Conservation (phyloP, 495 filamentous ascomycete genomes). For the Penicillium canescens region DNA sequence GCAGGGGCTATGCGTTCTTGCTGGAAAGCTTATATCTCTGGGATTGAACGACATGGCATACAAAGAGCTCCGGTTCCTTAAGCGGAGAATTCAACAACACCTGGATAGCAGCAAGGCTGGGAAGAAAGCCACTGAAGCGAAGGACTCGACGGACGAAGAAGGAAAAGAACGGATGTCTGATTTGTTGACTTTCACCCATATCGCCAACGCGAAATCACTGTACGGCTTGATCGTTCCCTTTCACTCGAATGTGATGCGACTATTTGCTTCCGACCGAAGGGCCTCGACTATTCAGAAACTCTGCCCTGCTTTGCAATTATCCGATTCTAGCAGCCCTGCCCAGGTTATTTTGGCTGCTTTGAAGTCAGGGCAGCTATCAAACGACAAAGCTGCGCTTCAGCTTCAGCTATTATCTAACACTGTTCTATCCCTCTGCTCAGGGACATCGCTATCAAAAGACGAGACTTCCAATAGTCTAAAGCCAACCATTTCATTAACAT, state of each 20-base stretch:
- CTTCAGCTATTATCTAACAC: conserved; percentile 69
- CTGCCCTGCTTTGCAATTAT: conserved; percentile 41
- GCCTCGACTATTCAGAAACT: conserved; percentile 53
- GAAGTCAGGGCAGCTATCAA: conserved; percentile 40
- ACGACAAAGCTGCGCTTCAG: conserved; percentile 65
- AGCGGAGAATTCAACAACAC: conserved; percentile 60
- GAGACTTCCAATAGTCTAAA: conserved; percentile 51
- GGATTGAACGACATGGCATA: conserved; percentile 73
- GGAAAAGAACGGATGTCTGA: conserved; percentile 56
- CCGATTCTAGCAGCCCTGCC: conserved; percentile 61
- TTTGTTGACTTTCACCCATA: conserved; percentile 59
- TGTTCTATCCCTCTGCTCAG: conserved; percentile 62
- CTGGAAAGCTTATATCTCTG: conserved; percentile 69
- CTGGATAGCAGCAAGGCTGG: conserved; percentile 23
- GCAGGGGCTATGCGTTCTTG: conserved; percentile 75
- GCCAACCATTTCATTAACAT: conserved; percentile 57
- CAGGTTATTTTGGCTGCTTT: conserved; percentile 59
- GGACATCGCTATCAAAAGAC: conserved; percentile 16
- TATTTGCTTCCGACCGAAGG: conserved; percentile 44
- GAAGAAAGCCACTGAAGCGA: conserved; percentile 21
- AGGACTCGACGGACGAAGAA: conserved; percentile 28
- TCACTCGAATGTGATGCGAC: conserved; percentile 49
- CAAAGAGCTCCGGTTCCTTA: conserved; percentile 68
- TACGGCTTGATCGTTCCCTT: conserved; percentile 38
- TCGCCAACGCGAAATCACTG: conserved; percentile 36